These are phyloP conservation scores for Sarcocystis neurona DNA, from an alignment of 169 alveolate species.

Conservation along the genomic window DNA sequence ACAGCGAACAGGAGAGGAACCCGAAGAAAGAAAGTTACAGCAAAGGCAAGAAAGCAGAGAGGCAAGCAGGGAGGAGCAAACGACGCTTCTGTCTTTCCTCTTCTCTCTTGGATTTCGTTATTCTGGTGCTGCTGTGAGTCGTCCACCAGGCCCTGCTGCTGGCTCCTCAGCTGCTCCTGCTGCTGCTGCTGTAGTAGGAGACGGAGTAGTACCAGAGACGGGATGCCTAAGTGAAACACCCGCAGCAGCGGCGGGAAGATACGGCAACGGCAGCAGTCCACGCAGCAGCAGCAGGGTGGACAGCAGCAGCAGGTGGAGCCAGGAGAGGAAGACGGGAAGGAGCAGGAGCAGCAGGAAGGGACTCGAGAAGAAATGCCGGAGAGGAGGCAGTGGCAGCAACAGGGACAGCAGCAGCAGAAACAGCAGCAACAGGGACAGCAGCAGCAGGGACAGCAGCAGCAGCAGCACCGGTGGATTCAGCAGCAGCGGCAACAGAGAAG, in stretches of 20 bases:
- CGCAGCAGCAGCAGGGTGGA: constrained; percentile 44
- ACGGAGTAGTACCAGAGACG: background rate
- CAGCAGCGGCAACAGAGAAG: too few relatives aligned
- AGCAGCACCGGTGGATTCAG: too few relatives aligned
- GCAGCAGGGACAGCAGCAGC: too few relatives aligned
- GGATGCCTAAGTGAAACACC: background rate
- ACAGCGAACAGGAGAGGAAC: background rate
- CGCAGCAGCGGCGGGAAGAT: background rate
- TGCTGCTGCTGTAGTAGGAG: background rate
- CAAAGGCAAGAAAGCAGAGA: background rate
- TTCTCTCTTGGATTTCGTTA: too few relatives aligned
- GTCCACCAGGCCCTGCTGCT: too few relatives aligned
- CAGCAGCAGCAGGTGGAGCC: background rate
- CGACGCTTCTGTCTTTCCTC: background rate
- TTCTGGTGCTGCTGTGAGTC: too few relatives aligned
- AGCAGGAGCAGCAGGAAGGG: constrained; percentile 8
- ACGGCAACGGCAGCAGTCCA: constrained; percentile 14
- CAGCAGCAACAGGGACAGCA: too few relatives aligned
- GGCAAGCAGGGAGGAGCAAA: background rate
- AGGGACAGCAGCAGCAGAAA: constrained; percentile 37
- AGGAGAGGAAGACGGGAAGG: background rate
- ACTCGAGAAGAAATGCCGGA: background rate
- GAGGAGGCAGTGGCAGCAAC: constrained; percentile 46
- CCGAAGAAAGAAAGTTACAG: constrained; percentile 3
- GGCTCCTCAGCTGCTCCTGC: background rate